Evolutionary conservation across 495 filamentous ascomycete species (phyloP), one percentile per base, ranked within the genome.

Genomic region (Penicillium longicatenatum): DNA sequence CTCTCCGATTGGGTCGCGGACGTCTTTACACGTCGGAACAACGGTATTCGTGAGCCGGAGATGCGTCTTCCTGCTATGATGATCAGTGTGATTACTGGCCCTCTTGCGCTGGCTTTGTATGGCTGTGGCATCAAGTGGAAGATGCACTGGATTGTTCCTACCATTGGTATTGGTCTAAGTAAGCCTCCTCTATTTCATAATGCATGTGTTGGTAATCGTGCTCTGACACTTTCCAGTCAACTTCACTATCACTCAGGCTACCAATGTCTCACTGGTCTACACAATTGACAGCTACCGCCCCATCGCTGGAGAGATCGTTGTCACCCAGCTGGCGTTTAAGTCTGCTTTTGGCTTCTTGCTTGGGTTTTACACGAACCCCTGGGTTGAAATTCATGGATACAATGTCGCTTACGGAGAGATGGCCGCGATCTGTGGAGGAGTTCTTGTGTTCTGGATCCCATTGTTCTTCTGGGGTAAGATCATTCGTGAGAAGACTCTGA

Each of bases 351-450:
- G 80, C n/a, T 84, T 84, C 60, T 71, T 84, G 10, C 70, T 85
- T 22, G 81, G 80, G 2, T 84, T 84, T 50, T 84, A 84, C 64
- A 84, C 80, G 11, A 85, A 84, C 52, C 79, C 78, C 0, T 84
- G 81, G 82, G 76, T 82, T n/a, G 67, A 70, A n/a, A 51, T 73
- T 53, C 66, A 71, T 4, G 82, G 81, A 1, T 84, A 84, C 47
- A 53, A 69, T 22, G 66, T 74, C 55, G 79, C 81, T 9, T 84
- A 78, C 59, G 79, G 82, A 10, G 65, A 74, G 37, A 84, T 84
- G 80, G 82, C 79, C 2, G 76, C 74, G 22, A 81, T 83, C 39
- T 65, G 75, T 37, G 74, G 73, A 0, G 62, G 55, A 7, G 60
- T 79, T 43, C 60, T 83, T 7, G 44, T 79, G 1, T 55, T 73